phyloP scores from a whole-genome alignment of 2,329 filamentous ascomycete genomes.

The Blastomyces percursus region DNA sequence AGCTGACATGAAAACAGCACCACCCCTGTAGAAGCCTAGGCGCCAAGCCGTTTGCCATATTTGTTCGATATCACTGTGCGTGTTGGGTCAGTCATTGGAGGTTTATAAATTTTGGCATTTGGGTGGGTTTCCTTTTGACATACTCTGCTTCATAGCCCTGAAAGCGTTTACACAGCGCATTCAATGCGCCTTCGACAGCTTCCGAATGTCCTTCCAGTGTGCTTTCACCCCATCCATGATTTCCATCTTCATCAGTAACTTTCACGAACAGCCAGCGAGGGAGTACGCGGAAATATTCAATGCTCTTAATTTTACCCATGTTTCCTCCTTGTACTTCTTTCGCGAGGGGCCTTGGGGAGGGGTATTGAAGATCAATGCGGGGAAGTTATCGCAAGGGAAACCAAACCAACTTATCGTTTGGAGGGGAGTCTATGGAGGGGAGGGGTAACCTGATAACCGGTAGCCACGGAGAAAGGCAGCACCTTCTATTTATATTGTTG shows the following conservation, averaged over 20 bases:
- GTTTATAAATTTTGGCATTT: neutral
- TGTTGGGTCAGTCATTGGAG: neutral
- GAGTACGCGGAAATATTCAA: slow-evolving; percentile 65
- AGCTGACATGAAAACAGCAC: slow-evolving; percentile 70
- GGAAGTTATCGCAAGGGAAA: neutral
- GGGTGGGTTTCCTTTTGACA: slow-evolving; percentile 11
- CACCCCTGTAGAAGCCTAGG: slow-evolving; percentile 63
- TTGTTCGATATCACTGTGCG: slow-evolving; percentile 59
- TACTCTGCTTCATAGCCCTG: slow-evolving; percentile 61
- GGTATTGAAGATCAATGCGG: neutral
- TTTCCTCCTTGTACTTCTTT: neutral
- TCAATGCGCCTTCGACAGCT: slow-evolving; percentile 61
- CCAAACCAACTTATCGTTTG: neutral
- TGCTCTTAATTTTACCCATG: slow-evolving; percentile 54
- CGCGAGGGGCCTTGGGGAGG: neutral
- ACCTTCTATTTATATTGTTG: neutral
- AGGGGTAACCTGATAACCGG: neutral
- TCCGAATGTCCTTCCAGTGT: slow-evolving; percentile 63
- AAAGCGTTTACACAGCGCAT: slow-evolving; percentile 53
- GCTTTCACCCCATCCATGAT: slow-evolving; percentile 62
- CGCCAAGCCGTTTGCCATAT: slow-evolving; percentile 69
- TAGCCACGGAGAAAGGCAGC: neutral
- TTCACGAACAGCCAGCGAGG: slow-evolving; percentile 72
- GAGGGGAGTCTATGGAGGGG: neutral
- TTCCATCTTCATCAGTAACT: slow-evolving; percentile 54